Evolutionary conservation across 352 stramenopile genomes (phyloP), one percentile per base, ranked within the genome.

Genomic region (Globisporangium cylindrosporum): DNA sequence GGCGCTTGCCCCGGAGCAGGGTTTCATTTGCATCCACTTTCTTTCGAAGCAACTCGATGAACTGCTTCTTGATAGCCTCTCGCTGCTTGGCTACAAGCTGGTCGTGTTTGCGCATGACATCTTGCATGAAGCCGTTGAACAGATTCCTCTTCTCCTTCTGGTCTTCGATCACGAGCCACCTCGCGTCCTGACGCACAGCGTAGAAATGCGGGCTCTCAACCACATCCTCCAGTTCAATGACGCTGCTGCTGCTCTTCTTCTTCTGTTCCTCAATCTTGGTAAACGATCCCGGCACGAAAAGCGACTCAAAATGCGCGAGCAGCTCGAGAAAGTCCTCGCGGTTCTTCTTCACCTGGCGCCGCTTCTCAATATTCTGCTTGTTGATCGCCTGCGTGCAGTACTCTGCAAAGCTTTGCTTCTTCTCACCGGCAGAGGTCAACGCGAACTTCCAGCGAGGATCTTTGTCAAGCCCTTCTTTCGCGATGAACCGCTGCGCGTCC

Each of bases 391-490:
- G 86, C 22, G 86, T 92, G 46, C 82, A 91, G 61, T 92, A 95
- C 67, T 95, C 88, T 0, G 88, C 85, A 34, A 90, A 94, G 10
- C 81, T 82, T 64, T 95, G 88, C 53, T 95, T 95, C 75, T 93
- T 93, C 46, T 95, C 86, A 14, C 88, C 88, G 0, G 89, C 80
- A 0, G 80, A 91, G 1, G 70, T 66, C 12, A 94, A 62, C 9
- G 84, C 83, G 59, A 86, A 91, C 51, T 79, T 81, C 84, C 84
- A 95, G 5, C 82, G 75, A 3, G 84, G 79, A 63, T 93, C 86
- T 12, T 73, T 81, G 15, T 83, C 72, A 51, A 82, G 69, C 8
- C 74, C 73, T 43, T 92, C 82, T 49, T 90, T 90, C n/a, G 60
- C 51, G 32, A 94, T 78, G 49, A 81, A 55, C 12, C 84, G 84